Base-by-base conservation (phyloP, 257 asterid genomes). In the Ajuga chamaepitys region DNA sequence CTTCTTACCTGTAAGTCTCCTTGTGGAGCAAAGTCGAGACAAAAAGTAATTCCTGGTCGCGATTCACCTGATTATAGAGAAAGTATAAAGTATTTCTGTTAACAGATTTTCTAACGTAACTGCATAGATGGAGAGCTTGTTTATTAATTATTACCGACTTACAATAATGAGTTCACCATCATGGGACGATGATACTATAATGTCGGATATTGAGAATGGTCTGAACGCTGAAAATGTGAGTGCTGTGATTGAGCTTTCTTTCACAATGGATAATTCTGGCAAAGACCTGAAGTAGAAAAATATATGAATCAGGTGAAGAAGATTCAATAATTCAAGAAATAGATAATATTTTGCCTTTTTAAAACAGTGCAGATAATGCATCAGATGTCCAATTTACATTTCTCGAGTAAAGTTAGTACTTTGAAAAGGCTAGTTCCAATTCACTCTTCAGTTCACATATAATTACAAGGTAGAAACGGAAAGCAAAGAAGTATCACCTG, bases 101-200 rank as follows among this genome's bases (percentile, higher is more conserved):
- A 50, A 44, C 14, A 17, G 62, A 35, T n/a, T 66, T 35, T 35
- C 9, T 7, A 38, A 52, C 44, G 46, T 40, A 65, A 55, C 26
- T 14, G 48, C 4, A 7, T 47, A 38, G 50, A 71, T 37, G 5
- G 32, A 34, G 57, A 32, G 30, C 57, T 12, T 10, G 10, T n/a
- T 28, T 28, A 28, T 4, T 30, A 30, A 5, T 30, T 30, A 22
- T 58, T 17, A 35, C 14, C 26, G 74, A 57, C 80, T 73, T 84
- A 93, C 98, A 70, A 85, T 70, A 28, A 93, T 45, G 48, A 89
- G 79, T 72, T 89, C 94, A 44, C 97, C 96, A n/a, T 77, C 83
- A 40, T 56, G 69, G 58, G 97, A 87, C 13, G 84, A 83, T 35
- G 95, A 85, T 4, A 87, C 87, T 22, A 77, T 74, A 35, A 75